Evolutionary conservation across 2,329 filamentous ascomycete genomes (phyloP).

Genomic region (Apiospora sp.): DNA sequence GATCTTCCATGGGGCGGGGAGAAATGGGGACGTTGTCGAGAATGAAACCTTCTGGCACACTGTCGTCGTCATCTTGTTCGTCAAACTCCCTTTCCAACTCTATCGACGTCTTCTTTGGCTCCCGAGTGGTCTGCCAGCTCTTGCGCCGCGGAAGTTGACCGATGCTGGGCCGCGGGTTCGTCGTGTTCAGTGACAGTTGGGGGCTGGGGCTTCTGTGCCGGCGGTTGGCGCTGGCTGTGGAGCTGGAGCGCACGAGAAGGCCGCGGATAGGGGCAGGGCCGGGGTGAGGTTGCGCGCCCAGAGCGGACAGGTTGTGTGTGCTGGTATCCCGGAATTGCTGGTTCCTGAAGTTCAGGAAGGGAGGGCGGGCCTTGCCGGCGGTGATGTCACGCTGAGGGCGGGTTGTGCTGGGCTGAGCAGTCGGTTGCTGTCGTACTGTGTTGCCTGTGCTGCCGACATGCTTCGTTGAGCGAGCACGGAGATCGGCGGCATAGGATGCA

Average conservation of each 20-base stretch:
- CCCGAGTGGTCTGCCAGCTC: conserved; percentile 74
- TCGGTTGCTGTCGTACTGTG: background rate
- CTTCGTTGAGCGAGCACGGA: conserved; percentile 45
- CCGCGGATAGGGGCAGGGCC: conserved; percentile 43
- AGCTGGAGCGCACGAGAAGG: conserved; percentile 49
- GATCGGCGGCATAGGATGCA: conserved; percentile 53
- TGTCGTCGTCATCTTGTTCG: conserved; percentile 74
- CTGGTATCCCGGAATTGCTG: conserved; percentile 56
- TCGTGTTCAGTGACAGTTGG: conserved; percentile 46
- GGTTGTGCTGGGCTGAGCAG: background rate
- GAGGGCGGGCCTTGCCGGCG: conserved; percentile 48
- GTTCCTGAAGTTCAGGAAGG: conserved; percentile 53
- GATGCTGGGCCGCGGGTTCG: conserved; percentile 51
- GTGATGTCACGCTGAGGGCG: conserved; percentile 45
- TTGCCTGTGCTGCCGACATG: conserved; percentile 37
- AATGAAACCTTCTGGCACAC: conserved; percentile 80
- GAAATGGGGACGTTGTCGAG: conserved; percentile 86
- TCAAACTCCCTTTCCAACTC: conserved; percentile 81
- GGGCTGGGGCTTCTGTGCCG: conserved; percentile 62
- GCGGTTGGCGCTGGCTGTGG: conserved; percentile 47
- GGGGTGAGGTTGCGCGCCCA: conserved; percentile 40
- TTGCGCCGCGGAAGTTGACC: conserved; percentile 59
- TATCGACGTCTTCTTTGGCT: conserved; percentile 68
- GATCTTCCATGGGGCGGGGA: conserved; percentile 68
- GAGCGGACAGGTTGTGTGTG: conserved; percentile 46